Base-by-base conservation (phyloP, 495 filamentous ascomycete genomes). In the Aspergillus campestris region DNA sequence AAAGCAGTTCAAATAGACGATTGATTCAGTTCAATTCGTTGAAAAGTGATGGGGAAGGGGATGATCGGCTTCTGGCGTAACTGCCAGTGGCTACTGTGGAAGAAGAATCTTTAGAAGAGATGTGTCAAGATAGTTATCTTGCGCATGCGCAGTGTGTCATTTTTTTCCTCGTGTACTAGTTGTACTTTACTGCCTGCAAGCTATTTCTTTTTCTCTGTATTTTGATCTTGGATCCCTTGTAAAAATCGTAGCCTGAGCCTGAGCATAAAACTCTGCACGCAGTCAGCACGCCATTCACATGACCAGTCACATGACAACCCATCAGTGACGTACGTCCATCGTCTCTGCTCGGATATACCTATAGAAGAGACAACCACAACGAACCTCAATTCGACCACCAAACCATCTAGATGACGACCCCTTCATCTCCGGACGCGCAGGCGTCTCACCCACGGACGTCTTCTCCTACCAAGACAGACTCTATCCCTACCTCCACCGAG, bases 1-100 rank as follows among this genome's bases (percentile, higher is more conserved):
- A 68, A 95, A 98, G 87, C 84, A 87, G 77, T 98, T 89, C 92
- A 96, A 95, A 87, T 85, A 78, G 42, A 62, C 61, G 54, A 56
- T 58, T 63, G 51, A 64, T 47, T 54, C 32, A 55, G 37, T 47
- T 51, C 47, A 48, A 40, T 36, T 34, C 40, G 47, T 41, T 48
- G 44, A 48, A 50, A 33, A 33, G 28, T 42, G 48, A 48, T 58
- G 66, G 61, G 61, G 57, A 57, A 59, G 64, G 66, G 66, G 63
- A 47, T 60, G 57, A 44, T 40, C 36, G 39, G 29, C 40, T 11
- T 38, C 42, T 41, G 52, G 60, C 52, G 36, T 61, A 57, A 60
- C 50, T 48, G 47, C 44, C 39, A 36, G 48, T 50, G 57, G 57
- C 55, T 32, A 47, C 44, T 47, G 59, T 49, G 55, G 58, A 62